Evolutionary conservation across 495 filamentous ascomycete species (phyloP).

Genomic region (Tuber calosporum): DNA sequence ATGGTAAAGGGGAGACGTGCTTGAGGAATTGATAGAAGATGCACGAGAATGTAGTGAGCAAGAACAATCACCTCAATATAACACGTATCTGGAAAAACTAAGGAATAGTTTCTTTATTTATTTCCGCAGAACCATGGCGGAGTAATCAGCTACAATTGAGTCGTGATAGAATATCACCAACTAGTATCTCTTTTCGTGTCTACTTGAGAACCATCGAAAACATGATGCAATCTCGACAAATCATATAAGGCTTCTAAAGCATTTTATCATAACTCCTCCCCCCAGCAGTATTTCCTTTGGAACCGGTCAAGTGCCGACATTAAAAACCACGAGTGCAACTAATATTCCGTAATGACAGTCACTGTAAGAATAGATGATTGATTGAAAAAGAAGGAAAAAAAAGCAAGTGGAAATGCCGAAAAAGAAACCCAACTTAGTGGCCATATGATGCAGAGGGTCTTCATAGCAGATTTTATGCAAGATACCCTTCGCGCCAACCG

Average conservation of each 20-base stretch:
- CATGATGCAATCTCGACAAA: constrained; percentile 5
- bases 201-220: constrained; percentile 7
- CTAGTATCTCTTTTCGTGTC: constrained; percentile 3
- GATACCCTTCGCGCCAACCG: not conserved
- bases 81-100: not conserved
- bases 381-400: constrained; percentile 1
- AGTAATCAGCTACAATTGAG: constrained; percentile 3
- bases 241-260: not conserved
- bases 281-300: not conserved
- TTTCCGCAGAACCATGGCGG: not conserved
- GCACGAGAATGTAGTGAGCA: not conserved
- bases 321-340: not conserved
- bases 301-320: not conserved
- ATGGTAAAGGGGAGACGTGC: constrained; percentile 36
- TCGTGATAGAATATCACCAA: constrained; percentile 3
- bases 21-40: not conserved
- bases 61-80: not conserved
- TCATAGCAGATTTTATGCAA: constrained; percentile 3
- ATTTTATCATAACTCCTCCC: not conserved
- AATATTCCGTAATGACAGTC: not conserved
- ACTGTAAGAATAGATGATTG: constrained; percentile 3
- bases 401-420: not conserved
- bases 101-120: not conserved
- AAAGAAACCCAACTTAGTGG: not conserved
- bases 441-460: constrained; percentile 3